A percentile compares a stretch with the other conserved stretches of the same genome.
phyloP scores from a whole-genome alignment of 805 yeast species.

The Diddensiella santjacobensis region DNA sequence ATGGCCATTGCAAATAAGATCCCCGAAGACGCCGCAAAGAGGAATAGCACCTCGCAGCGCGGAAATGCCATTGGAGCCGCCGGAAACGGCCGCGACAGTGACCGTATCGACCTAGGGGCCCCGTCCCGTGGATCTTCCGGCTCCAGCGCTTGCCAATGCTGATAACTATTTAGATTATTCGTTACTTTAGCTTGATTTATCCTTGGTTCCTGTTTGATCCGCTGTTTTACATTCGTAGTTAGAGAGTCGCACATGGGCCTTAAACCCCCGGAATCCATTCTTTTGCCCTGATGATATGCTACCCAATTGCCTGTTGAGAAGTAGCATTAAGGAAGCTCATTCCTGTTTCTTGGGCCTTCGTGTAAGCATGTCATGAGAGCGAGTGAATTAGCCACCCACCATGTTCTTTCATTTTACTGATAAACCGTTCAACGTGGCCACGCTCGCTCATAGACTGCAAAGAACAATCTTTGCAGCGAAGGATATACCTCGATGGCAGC shows the following conservation, averaged over 20 bases:
- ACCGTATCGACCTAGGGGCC: slow-evolving; percentile 15
- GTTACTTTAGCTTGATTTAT: too few species aligned
- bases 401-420: slow-evolving; percentile 16
- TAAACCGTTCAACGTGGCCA: slow-evolving; percentile 17
- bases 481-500: background rate
- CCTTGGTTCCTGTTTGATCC: too few species aligned
- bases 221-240: too few species aligned
- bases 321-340: too few species aligned
- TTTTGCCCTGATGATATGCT: too few species aligned
- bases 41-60: slow-evolving; percentile 7
- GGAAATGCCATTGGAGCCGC: slow-evolving; percentile 7
- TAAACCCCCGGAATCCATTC: too few species aligned
- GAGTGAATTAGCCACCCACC: too few species aligned
- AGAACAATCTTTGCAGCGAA: slow-evolving; percentile 1
- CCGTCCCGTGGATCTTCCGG: background rate
- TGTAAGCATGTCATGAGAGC: background rate
- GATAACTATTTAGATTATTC: too few species aligned
- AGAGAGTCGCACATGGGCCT: too few species aligned
- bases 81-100: slow-evolving; percentile 21
- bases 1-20: slow-evolving; percentile 84
- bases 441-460: slow-evolving; percentile 17
- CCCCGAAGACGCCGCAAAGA: slow-evolving; percentile 45
- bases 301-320: too few species aligned
- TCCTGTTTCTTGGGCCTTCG: too few species aligned
- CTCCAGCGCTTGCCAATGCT: slow-evolving; percentile 18